Base-by-base conservation (phyloP, 805 yeast species). In the Kazachstania kunashirensis region DNA sequence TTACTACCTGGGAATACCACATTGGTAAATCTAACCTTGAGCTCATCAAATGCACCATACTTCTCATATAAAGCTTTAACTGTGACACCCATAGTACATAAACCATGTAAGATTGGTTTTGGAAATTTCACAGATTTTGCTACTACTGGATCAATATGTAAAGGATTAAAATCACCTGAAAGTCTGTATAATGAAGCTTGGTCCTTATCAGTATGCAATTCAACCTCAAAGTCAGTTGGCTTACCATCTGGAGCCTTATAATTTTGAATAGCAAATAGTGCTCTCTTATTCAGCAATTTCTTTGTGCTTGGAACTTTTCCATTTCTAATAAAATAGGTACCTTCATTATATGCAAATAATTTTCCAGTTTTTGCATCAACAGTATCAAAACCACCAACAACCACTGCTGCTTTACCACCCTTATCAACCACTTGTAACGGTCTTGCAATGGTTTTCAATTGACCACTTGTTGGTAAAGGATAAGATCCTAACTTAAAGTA, bases 1-100 rank as follows among this genome's bases (percentile, higher is more conserved):
- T 83, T 78, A 62, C 89, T 96, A 47, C 97, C 98, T 7, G 96
- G 96, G 73, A 75, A 88, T 17, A 89, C 96, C 50, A 83, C 79
- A 52, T 86, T 86, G 15, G 94, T 73, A 62, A 89, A 89, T 57
- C 97, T 77, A 12, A 75, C 92, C 68, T 89, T 89, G 58, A 85
- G 71, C 66, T 86, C 95, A 53, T 72, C 72, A 61, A 79, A 83
- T 26, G 71, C 67, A 32, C 98, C 97, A 61, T 65, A 89, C 52
- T 82, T 70, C 50, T 86, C 95, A 50, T 71, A 68, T 46, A 89
- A 67, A 13, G 75, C 71, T 59, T 88, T 84, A 21, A 79, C 80
- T 29, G 83, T 65, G 41, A 88, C 73, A 43, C 98, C 98, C 57
- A 84, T 75, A 14, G 84, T 72, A 53, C 94, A 82, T 62, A 89